Percentiles rank a stretch among this genome's conserved stretches.
Conservation (phyloP, 1,284 basidiomycete species). For the Wallemia hederae region DNA sequence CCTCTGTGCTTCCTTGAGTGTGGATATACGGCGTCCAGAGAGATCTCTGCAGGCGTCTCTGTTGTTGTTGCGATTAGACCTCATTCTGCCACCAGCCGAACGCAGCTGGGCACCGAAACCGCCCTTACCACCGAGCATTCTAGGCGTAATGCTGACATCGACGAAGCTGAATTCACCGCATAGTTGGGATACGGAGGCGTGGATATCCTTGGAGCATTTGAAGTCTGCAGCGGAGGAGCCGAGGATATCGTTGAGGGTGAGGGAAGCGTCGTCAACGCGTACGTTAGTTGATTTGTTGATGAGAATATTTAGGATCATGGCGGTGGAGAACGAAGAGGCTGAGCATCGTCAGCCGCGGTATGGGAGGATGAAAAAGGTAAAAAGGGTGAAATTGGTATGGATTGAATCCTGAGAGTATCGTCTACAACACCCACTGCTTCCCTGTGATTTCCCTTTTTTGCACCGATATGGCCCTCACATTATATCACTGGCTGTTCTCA, state of each 20-base stretch:
- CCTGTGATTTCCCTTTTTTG: neutral
- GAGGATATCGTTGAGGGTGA: neutral
- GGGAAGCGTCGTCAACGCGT: neutral
- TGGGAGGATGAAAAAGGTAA: no score
- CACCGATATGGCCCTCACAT: neutral
- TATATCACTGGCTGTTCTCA: neutral
- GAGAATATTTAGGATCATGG: neutral
- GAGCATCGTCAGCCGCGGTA: no score
- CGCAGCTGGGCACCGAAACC: slow-evolving; percentile 89
- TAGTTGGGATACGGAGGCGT: slow-evolving; percentile 1
- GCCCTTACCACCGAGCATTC: slow-evolving; percentile 70
- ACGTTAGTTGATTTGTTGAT: neutral
- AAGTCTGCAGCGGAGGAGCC: neutral
- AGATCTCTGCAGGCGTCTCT: slow-evolving; percentile 86
- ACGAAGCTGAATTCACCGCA: slow-evolving; percentile 11
- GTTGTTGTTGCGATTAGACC: slow-evolving; percentile 73
- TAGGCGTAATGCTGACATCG: slow-evolving; percentile 13
- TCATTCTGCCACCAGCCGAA: slow-evolving; percentile 92
- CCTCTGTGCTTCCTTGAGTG: slow-evolving; percentile 87
- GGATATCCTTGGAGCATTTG: neutral
- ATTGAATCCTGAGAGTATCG: neutral
- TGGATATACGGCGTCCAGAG: slow-evolving; percentile 61
- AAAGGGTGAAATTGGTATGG: no score
- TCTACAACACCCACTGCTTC: neutral
- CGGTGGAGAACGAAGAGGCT: neutral